These are phyloP conservation scores for Dryadomyces quercivorus DNA, from an alignment of 2,329 filamentous ascomycete genomes.

Conservation along the genomic window DNA sequence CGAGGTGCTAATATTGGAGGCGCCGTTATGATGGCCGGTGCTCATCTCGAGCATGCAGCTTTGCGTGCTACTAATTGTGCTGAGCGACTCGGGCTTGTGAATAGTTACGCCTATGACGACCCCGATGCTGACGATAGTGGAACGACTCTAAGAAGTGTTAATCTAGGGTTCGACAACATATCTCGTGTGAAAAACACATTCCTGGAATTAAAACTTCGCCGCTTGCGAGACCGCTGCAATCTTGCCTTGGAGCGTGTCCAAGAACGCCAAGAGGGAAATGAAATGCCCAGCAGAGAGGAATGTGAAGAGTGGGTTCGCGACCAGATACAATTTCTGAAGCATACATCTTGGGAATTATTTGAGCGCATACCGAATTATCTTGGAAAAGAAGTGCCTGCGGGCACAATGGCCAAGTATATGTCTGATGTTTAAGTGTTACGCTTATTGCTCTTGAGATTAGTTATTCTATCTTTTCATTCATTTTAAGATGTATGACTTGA, in stretches of 20 bases:
- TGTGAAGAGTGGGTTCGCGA: constrained; percentile 9
- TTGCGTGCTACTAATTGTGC: constrained; percentile 10
- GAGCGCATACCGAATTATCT: constrained; percentile 2
- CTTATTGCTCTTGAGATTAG: neutral
- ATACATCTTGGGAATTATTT: constrained; percentile 8
- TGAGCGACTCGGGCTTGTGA: constrained; percentile 9
- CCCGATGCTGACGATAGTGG: constrained; percentile 9
- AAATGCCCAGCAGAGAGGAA: constrained; percentile 3
- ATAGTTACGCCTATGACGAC: constrained; percentile 10
- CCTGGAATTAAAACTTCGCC: constrained; percentile 6
- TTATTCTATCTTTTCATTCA: no score
- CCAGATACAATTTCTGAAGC: constrained; percentile 4
- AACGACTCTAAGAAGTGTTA: constrained; percentile 8
- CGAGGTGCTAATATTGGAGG: constrained; percentile 8
- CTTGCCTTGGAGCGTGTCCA: constrained; percentile 3
- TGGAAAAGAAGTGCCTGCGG: constrained; percentile 3
- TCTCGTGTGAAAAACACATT: constrained; percentile 7
- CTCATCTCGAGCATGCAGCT: constrained; percentile 8
- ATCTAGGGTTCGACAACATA: constrained; percentile 6
- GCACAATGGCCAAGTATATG: neutral
- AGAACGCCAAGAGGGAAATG: constrained; percentile 1
- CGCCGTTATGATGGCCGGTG: constrained; percentile 10
- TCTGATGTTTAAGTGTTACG: neutral
- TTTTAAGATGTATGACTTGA: no score
- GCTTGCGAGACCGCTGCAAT: constrained; percentile 8